A percentile compares a stretch with the other conserved stretches of the same genome.
These are phyloP conservation scores for Stachybotrys chartarum DNA, from an alignment of 2,329 filamentous ascomycete genomes.

Conservation along the genomic window DNA sequence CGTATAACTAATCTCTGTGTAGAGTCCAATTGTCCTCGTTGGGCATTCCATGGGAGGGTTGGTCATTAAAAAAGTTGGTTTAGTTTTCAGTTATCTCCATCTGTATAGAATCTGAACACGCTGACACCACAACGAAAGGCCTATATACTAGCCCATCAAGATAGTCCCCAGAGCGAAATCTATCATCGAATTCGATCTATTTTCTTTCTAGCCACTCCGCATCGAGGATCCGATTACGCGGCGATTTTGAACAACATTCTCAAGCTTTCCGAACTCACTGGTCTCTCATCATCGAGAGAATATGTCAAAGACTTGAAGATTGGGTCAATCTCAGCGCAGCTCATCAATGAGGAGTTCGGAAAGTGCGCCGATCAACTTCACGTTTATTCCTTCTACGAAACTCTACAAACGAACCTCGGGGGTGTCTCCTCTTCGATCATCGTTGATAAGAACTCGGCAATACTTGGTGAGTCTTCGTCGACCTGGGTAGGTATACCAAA, in stretches of 20 bases:
- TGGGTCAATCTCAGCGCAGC: conserved; percentile 12
- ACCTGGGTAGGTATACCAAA: background rate
- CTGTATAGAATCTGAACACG: conserved; percentile 3
- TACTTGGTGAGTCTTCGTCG: conserved; percentile 13
- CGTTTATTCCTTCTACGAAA: conserved; percentile 28
- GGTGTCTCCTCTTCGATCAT: conserved; percentile 13
- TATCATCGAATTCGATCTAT: conserved; percentile 16
- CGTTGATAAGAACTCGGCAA: conserved; percentile 23
- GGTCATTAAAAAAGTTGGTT: conserved; percentile 23
- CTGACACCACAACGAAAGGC: background rate
- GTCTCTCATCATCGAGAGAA: conserved; percentile 5
- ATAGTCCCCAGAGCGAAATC: conserved; percentile 2
- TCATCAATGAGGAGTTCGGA: conserved; percentile 25
- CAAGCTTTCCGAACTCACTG: conserved; percentile 6
- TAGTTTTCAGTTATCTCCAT: background rate
- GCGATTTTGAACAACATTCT: conserved; percentile 17
- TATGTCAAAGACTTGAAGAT: conserved; percentile 17
- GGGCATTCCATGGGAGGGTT: conserved; percentile 23
- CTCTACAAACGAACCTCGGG: conserved; percentile 15
- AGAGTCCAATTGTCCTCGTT: conserved; percentile 14
- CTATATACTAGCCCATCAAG: conserved; percentile 10
- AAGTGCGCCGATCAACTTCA: conserved; percentile 14
- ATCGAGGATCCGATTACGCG: conserved; percentile 22
- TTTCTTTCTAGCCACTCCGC: conserved; percentile 27
- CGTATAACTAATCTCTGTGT: background rate